Percentiles rank a stretch among this genome's conserved stretches.
Conservation (phyloP, 192 early-diverging fungal genomes). For the Podila verticillata region DNA sequence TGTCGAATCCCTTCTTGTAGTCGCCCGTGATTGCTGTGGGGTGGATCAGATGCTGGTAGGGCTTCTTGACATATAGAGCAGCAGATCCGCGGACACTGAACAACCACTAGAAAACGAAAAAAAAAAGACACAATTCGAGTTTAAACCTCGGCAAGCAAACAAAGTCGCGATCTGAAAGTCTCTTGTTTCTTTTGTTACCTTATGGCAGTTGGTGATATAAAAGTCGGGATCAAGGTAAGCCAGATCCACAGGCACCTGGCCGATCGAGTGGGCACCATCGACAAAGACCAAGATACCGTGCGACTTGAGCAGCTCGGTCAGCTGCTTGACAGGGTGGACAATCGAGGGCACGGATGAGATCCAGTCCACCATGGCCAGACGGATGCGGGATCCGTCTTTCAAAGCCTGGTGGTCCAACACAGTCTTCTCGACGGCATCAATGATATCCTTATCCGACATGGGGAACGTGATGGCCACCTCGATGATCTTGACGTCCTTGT, state of each 20-base stretch:
- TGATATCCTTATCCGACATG: slow-evolving; percentile 50
- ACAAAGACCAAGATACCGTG: slow-evolving; percentile 66
- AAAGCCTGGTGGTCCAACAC: slow-evolving; percentile 42
- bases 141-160: neutral
- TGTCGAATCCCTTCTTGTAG: slow-evolving; percentile 52
- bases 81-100: slow-evolving; percentile 64
- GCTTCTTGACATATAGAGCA: slow-evolving; percentile 62
- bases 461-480: slow-evolving; percentile 60
- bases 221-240: slow-evolving; percentile 68
- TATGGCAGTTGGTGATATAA: slow-evolving; percentile 74
- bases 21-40: slow-evolving; percentile 53
- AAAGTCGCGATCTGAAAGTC: neutral
- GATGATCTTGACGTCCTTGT: slow-evolving; percentile 53
- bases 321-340: slow-evolving; percentile 56
- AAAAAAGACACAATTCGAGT: neutral
- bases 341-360: slow-evolving; percentile 65
- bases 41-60: slow-evolving; percentile 60
- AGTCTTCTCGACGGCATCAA: slow-evolving; percentile 48
- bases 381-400: slow-evolving; percentile 50
- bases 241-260: slow-evolving; percentile 70
- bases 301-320: slow-evolving; percentile 46
- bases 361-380: slow-evolving; percentile 63
- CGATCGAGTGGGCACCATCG: slow-evolving; percentile 76
- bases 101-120: slow-evolving; percentile 56
- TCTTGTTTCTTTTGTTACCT: slow-evolving; percentile 40